These are phyloP conservation scores for Xylaria sp. DNA, from an alignment of 2,329 filamentous ascomycete genomes.

Conservation along the genomic window DNA sequence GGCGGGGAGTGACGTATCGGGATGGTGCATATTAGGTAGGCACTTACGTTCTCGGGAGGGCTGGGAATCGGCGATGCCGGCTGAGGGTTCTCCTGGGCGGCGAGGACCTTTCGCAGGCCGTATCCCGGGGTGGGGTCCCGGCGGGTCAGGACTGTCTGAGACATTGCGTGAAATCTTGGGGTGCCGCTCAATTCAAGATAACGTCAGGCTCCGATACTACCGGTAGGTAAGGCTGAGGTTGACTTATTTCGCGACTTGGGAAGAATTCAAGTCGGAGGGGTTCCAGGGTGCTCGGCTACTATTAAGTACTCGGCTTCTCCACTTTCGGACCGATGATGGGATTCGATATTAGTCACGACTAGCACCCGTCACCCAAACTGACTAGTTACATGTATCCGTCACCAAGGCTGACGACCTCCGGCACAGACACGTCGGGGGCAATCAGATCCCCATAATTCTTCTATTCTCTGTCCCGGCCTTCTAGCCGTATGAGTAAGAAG, in stretches of 20 bases:
- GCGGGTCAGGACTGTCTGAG: background rate
- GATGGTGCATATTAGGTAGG: background rate
- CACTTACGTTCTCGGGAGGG: conserved; percentile 17
- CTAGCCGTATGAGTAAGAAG: too few relatives aligned
- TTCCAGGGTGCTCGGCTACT: too few relatives aligned
- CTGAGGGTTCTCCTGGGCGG: background rate
- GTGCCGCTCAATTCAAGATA: background rate
- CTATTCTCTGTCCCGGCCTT: too few relatives aligned
- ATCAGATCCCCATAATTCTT: too few relatives aligned
- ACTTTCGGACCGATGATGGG: background rate
- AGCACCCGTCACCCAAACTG: too few relatives aligned
- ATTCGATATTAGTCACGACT: background rate
- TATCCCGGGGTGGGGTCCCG: background rate
- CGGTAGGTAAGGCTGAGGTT: background rate
- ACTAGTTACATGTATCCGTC: too few relatives aligned
- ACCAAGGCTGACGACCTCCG: too few relatives aligned
- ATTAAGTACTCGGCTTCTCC: too few relatives aligned
- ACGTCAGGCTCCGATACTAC: background rate
- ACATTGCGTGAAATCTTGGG: background rate
- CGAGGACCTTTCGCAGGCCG: background rate
- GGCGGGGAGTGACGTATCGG: too few relatives aligned
- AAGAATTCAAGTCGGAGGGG: background rate
- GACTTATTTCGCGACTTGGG: background rate
- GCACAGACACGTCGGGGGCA: too few relatives aligned
- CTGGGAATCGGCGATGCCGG: conserved; percentile 11